phyloP scores from a whole-genome alignment of 73 alveolate genomes.

The Paramecium primaurelia region DNA sequence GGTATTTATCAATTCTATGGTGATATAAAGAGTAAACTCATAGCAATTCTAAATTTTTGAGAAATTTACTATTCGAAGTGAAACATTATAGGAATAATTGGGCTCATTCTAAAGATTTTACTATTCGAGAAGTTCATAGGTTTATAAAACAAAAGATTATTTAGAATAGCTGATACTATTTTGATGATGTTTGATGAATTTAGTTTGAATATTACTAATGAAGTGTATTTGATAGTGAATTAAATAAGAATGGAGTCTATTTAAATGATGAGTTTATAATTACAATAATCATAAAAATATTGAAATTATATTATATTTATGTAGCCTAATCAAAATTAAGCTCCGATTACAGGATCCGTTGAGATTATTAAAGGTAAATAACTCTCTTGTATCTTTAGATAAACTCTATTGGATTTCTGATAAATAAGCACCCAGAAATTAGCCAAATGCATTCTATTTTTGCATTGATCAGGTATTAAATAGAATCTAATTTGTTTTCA shows the following conservation, averaged over 20 bases:
- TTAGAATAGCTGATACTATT: slow-evolving; percentile 38
- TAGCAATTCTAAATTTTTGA: not conserved
- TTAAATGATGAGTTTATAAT: slow-evolving; percentile 2
- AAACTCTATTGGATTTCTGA: slow-evolving; percentile 87
- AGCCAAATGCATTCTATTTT: slow-evolving; percentile 84
- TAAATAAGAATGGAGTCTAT: slow-evolving; percentile 22
- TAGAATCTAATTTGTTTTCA: not conserved
- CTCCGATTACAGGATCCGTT: slow-evolving; percentile 54
- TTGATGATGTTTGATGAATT: slow-evolving; percentile 18
- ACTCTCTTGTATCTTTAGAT: slow-evolving; percentile 24
- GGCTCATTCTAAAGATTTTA: slow-evolving; percentile 44
- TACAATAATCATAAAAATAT: not conserved
- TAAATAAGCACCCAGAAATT: slow-evolving; percentile 75
- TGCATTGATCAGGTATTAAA: slow-evolving; percentile 78
- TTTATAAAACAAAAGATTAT: not conserved
- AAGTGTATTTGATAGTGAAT: not conserved
- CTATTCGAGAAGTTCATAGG: slow-evolving; percentile 34
- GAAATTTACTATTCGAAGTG: slow-evolving; percentile 12
- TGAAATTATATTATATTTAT: not conserved
- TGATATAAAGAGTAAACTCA: not conserved
- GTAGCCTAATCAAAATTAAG: not conserved
- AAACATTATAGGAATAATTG: slow-evolving; percentile 34
- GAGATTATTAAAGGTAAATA: slow-evolving; percentile 52
- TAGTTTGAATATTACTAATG: not conserved
- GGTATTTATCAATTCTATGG: not conserved